Conservation (phyloP, 805 yeast species). For the Hanseniaspora osmophila region DNA sequence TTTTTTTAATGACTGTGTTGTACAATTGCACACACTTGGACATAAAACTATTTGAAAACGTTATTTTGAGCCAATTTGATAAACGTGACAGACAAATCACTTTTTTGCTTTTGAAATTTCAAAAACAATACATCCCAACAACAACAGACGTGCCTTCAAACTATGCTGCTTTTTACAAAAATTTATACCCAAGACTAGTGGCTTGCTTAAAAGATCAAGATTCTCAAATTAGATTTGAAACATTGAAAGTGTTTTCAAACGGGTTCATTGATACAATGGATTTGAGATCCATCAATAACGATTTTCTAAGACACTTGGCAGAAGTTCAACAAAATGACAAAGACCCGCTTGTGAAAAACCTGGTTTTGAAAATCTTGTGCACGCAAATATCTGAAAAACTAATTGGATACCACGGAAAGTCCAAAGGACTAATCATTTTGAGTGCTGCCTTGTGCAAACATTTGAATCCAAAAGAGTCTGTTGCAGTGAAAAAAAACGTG, state of each 20-base stretch:
- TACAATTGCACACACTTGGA: not conserved
- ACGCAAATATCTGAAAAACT: not conserved
- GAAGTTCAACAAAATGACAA: constrained; percentile 41
- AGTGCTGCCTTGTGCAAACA: constrained; percentile 4
- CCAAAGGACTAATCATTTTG: constrained; percentile 4
- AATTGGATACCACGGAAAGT: not conserved
- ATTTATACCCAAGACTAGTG: constrained; percentile 51
- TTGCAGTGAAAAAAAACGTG: not conserved
- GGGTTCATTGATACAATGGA: not conserved
- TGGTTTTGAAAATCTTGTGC: not conserved
- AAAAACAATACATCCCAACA: constrained; percentile 36
- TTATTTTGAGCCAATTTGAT: constrained; percentile 24
- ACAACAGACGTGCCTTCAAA: not conserved
- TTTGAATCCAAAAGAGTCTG: constrained; percentile 2
- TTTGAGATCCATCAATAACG: constrained; percentile 52
- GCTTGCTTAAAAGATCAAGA: constrained; percentile 82
- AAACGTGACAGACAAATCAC: constrained; percentile 68
- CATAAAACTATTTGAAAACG: not conserved
- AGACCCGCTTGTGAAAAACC: not conserved
- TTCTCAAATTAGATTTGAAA: constrained; percentile 63
- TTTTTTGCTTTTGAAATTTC: constrained; percentile 47
- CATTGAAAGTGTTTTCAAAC: constrained; percentile 38
- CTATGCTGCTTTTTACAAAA: constrained; percentile 29
- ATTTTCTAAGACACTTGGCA: constrained; percentile 65
- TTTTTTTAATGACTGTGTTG: not conserved